phyloP scores from a whole-genome alignment of 2,329 filamentous ascomycete genomes.

The Diaporthe sp. region DNA sequence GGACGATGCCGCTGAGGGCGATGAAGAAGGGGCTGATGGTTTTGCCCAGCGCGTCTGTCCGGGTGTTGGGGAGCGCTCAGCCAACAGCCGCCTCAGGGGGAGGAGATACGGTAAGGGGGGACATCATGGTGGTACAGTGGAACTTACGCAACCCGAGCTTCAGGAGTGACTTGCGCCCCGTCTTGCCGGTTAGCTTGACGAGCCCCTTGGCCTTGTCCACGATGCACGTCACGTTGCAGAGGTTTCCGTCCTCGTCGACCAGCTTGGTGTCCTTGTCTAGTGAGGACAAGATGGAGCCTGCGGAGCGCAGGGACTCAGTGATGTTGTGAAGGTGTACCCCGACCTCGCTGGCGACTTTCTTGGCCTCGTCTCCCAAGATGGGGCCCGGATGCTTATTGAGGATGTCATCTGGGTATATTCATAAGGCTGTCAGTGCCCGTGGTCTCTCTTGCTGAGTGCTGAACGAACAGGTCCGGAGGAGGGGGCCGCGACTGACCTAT shows the following conservation, averaged over 20 bases:
- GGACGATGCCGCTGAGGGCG: constrained; percentile 5
- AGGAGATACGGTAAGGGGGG: no score
- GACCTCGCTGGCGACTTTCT: neutral
- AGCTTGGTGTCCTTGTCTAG: neutral
- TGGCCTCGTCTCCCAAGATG: neutral
- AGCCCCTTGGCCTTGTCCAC: neutral
- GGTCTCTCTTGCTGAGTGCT: neutral
- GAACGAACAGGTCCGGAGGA: neutral
- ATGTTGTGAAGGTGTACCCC: neutral
- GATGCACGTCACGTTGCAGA: neutral
- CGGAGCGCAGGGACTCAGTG: neutral
- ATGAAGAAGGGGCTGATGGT: constrained; percentile 15
- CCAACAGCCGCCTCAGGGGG: no score
- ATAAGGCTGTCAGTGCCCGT: neutral
- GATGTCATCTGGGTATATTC: neutral
- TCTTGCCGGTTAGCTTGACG: neutral
- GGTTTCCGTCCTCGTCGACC: constrained; percentile 7
- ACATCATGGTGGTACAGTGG: neutral
- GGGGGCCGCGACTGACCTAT: neutral
- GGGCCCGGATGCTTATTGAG: neutral
- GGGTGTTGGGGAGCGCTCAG: neutral
- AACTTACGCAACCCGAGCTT: constrained; percentile 26
- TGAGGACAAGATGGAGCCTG: neutral
- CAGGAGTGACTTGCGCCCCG: neutral
- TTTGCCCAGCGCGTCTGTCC: constrained; percentile 6